Conservation (phyloP, 305 asterid genomes). For the Fraxinus floribunda region DNA sequence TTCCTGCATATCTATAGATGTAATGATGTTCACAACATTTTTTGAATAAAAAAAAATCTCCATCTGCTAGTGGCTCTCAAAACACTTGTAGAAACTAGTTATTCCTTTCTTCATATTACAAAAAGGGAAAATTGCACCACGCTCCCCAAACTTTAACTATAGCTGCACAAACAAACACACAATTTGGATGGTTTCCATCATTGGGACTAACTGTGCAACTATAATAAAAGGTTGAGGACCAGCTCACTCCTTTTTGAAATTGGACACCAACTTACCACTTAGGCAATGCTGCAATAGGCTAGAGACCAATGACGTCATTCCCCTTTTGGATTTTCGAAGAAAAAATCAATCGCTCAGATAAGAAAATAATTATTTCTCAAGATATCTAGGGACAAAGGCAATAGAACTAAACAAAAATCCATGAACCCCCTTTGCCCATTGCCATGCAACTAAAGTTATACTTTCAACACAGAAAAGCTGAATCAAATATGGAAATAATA, state of each 20-base stretch:
- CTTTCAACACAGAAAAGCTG: not conserved
- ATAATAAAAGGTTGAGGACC: not conserved
- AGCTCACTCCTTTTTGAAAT: not conserved
- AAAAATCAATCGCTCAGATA: not conserved
- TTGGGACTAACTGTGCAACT: not conserved
- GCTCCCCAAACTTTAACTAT: not conserved
- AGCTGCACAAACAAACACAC: not conserved
- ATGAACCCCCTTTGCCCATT: not conserved
- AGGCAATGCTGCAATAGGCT: not conserved
- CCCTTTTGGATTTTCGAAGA: not conserved
- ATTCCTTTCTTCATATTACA: not conserved
- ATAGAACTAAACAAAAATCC: not conserved
- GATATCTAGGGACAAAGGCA: not conserved
- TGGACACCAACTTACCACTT: not conserved
- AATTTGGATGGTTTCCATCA: not conserved
- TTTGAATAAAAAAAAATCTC: not conserved
- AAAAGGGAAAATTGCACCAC: not conserved
- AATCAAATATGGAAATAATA: not conserved
- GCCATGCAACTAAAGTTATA: not conserved
- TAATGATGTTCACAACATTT: not conserved
- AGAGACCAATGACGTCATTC: not conserved
- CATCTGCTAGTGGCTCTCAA: not conserved
- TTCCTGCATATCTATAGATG: slow-evolving; percentile 11
- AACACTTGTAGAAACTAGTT: not conserved
- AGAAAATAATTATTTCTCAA: not conserved